Percentiles rank a stretch among this genome's conserved stretches.
These are phyloP conservation scores for Hypericum androsaemum DNA, from an alignment of 345 rosid species.

Conservation along the genomic window DNA sequence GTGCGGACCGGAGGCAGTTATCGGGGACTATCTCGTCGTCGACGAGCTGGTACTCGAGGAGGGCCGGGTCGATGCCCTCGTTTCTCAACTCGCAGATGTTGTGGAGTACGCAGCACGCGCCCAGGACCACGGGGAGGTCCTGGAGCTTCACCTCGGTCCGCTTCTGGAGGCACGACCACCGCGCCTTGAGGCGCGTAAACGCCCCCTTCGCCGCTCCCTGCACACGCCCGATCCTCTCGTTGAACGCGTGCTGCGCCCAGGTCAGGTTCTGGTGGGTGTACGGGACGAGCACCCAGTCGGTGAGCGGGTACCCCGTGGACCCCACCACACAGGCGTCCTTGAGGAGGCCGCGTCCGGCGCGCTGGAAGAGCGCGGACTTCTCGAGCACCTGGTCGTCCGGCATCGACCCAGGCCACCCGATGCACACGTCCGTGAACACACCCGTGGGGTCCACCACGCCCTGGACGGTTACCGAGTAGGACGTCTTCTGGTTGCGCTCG, in stretches of 20 bases:
- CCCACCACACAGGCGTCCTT: conserved; percentile 60
- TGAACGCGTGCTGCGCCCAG: conserved; percentile 71
- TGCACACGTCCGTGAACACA: conserved; percentile 64
- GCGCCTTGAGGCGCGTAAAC: conserved; percentile 47
- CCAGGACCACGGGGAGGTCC: conserved; percentile 70
- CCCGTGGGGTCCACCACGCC: conserved; percentile 68
- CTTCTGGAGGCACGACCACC: conserved; percentile 78
- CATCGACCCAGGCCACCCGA: conserved; percentile 82
- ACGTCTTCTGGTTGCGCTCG: conserved; percentile 72
- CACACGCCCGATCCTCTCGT: conserved; percentile 42
- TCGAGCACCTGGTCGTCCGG: conserved; percentile 65
- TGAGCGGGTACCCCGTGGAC: conserved; percentile 47
- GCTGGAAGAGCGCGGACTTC: conserved; percentile 51
- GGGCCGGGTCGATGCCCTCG: conserved; percentile 40
- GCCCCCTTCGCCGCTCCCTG: conserved; percentile 38
- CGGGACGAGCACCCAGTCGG: conserved; percentile 73
- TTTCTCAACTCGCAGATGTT: conserved; percentile 72
- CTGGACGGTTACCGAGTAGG: conserved; percentile 69
- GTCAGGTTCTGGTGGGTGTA: conserved; percentile 60
- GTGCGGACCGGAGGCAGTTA: conserved; percentile 35
- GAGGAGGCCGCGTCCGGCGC: conserved; percentile 45
- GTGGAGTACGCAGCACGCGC: conserved; percentile 80
- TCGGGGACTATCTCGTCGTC: conserved; percentile 67
- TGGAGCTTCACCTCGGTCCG: conserved; percentile 69
- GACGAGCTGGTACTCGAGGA: conserved; percentile 30